phyloP scores from a whole-genome alignment of 176 grass and related monocot genomes.

The Juncus inflexus region DNA sequence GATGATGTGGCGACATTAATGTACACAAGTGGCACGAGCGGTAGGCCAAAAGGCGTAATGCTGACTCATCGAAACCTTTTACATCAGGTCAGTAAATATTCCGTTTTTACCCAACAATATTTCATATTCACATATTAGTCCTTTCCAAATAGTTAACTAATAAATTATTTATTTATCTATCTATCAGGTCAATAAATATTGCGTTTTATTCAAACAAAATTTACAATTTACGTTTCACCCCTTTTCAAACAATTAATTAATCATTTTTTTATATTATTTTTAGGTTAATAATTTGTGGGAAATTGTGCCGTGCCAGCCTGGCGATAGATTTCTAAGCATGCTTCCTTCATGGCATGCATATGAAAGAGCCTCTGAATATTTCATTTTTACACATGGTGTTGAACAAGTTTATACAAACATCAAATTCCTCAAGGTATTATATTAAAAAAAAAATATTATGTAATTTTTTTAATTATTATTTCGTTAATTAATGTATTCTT shows the following conservation, averaged over 20 bases:
- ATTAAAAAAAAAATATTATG: constrained; percentile 15
- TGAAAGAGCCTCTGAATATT: constrained; percentile 82
- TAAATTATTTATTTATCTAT: neutral
- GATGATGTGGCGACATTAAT: constrained; percentile 92
- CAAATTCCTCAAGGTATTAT: constrained; percentile 71
- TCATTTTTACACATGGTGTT: constrained; percentile 72
- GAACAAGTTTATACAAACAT: constrained; percentile 95
- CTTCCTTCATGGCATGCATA: constrained; percentile 97
- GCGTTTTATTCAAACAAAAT: neutral
- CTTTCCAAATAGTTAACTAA: neutral
- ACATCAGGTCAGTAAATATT: constrained; percentile 55
- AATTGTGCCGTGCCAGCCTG: constrained; percentile 57
- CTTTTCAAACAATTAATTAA: neutral
- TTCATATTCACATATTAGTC: neutral
- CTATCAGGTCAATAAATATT: constrained; percentile 72
- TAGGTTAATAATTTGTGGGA: constrained; percentile 95
- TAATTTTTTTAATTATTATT: constrained; percentile 35
- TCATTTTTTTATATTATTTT: constrained; percentile 17
- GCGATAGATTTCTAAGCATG: constrained; percentile 95
- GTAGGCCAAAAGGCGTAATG: constrained; percentile 88
- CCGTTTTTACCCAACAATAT: neutral
- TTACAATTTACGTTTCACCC: no score
- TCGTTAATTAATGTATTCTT: constrained; percentile 11
- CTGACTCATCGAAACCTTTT: constrained; percentile 89
- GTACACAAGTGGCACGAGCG: constrained; percentile 97